Evolutionary conservation across 1,284 basidiomycete species (phyloP).

Genomic region (Malassezia nana): DNA sequence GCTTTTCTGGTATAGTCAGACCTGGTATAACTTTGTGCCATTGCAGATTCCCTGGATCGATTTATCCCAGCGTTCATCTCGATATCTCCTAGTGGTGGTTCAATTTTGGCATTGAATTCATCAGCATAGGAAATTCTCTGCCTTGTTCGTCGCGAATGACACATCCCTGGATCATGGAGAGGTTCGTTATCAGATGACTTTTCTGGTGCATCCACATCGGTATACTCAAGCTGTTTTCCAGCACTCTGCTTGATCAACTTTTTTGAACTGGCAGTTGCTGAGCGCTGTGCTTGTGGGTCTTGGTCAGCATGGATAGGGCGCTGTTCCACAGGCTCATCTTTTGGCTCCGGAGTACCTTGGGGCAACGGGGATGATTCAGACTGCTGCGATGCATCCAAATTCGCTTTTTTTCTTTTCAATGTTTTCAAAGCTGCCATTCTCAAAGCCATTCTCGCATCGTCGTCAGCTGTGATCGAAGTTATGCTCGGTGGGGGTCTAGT

Average conservation of each 20-base stretch:
- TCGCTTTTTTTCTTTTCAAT: not conserved
- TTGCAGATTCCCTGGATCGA: not conserved
- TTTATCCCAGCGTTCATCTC: not conserved
- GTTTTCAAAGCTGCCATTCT: constrained; percentile 4
- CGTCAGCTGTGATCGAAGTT: not conserved
- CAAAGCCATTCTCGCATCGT: not conserved
- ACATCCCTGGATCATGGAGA: not conserved
- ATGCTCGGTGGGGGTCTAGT: not conserved
- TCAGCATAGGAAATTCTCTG: constrained; percentile 15
- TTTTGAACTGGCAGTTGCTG: not conserved
- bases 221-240: not conserved
- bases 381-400: not conserved
- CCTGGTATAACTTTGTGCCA: not conserved
- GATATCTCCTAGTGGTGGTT: constrained; percentile 1
- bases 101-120: constrained; percentile 1
- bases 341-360: not conserved
- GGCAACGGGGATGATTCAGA: not conserved
- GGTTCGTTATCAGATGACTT: not conserved
- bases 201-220: not conserved
- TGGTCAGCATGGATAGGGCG: not conserved
- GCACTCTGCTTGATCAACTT: not conserved
- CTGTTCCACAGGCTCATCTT: not conserved
- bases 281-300: not conserved
- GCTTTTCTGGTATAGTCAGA: not conserved
- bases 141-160: not conserved